phyloP scores from a whole-genome alignment of 108 stramenopile species.

The Skeletonema menzelii region DNA sequence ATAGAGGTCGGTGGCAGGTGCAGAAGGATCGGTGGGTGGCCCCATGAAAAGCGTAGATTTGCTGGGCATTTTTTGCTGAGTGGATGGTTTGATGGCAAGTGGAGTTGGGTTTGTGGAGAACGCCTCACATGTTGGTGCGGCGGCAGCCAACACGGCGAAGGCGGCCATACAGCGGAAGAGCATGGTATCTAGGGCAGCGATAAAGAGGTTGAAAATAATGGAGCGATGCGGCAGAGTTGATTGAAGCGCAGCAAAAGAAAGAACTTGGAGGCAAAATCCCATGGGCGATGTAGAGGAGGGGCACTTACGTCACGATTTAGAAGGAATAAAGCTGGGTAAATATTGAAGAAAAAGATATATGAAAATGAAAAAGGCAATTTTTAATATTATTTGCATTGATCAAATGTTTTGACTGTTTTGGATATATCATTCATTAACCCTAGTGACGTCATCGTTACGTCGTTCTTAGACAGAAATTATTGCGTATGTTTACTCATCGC shows the following conservation, averaged over 20 bases:
- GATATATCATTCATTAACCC: not conserved
- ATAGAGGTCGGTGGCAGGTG: slow-evolving; percentile 7
- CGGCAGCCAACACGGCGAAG: slow-evolving; percentile 9
- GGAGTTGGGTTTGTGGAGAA: slow-evolving; percentile 15
- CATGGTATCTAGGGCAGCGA: too few relatives aligned
- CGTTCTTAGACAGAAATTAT: not conserved
- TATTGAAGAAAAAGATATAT: not conserved
- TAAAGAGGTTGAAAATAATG: not conserved
- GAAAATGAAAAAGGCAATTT: not conserved
- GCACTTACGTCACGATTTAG: not conserved
- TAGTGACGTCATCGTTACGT: not conserved
- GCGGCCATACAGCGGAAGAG: slow-evolving; percentile 20
- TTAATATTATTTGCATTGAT: not conserved
- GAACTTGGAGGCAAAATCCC: not conserved
- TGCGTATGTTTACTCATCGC: too few relatives aligned
- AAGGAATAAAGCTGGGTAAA: not conserved
- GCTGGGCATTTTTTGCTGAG: slow-evolving; percentile 2
- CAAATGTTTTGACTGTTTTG: not conserved
- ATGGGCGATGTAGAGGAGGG: not conserved
- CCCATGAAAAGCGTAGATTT: slow-evolving; percentile 1
- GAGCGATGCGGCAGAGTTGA: not conserved
- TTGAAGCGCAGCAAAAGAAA: not conserved
- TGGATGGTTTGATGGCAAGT: slow-evolving; percentile 7
- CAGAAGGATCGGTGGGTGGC: slow-evolving; percentile 3
- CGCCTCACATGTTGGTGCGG: slow-evolving; percentile 9